A percentile compares a stretch with the other conserved stretches of the same genome.
These are phyloP conservation scores for Neurospora sp. DNA, from an alignment of 495 filamentous ascomycete species.

Conservation along the genomic window DNA sequence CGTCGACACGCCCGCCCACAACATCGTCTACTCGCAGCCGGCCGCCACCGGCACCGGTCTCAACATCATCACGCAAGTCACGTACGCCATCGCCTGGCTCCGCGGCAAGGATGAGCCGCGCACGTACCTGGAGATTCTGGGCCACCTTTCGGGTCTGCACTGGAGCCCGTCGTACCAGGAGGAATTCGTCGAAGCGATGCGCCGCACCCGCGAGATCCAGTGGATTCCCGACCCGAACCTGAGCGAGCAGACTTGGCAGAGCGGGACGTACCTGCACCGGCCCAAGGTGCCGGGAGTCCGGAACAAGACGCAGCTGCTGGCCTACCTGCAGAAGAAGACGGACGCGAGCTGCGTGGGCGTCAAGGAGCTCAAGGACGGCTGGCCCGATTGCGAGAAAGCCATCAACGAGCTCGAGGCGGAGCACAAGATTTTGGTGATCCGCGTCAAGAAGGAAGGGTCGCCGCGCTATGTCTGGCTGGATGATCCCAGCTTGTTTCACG, in stretches of 20 bases:
- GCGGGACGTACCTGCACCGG: conserved; percentile 65
- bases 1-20: conserved; percentile 28
- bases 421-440: conserved; percentile 70
- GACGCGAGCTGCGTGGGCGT: conserved; percentile 75
- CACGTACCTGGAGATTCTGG: conserved; percentile 60
- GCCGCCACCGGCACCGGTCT: conserved; percentile 64
- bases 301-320: conserved; percentile 61
- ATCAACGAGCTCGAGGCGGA: conserved; percentile 69
- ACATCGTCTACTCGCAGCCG: conserved; percentile 67
- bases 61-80: conserved; percentile 73
- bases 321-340: conserved; percentile 65
- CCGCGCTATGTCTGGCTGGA: conserved; percentile 83
- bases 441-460: conserved; percentile 87
- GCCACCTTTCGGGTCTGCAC: conserved; percentile 61
- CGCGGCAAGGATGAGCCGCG: conserved; percentile 65
- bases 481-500: conserved; percentile 62
- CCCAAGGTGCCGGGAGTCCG: conserved; percentile 71
- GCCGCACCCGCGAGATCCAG: conserved; percentile 57
- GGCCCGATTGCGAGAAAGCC: conserved; percentile 68
- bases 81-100: conserved; percentile 75
- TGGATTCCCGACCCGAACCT: conserved; percentile 50
- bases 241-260: conserved; percentile 43
- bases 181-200: conserved; percentile 37
- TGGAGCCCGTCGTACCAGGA: conserved; percentile 30
- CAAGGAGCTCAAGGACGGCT: conserved; percentile 88